Evolutionary conservation across 139 green algal species (phyloP), one percentile per base, ranked within the genome.

Genomic region (Coelastrella sp.): DNA sequence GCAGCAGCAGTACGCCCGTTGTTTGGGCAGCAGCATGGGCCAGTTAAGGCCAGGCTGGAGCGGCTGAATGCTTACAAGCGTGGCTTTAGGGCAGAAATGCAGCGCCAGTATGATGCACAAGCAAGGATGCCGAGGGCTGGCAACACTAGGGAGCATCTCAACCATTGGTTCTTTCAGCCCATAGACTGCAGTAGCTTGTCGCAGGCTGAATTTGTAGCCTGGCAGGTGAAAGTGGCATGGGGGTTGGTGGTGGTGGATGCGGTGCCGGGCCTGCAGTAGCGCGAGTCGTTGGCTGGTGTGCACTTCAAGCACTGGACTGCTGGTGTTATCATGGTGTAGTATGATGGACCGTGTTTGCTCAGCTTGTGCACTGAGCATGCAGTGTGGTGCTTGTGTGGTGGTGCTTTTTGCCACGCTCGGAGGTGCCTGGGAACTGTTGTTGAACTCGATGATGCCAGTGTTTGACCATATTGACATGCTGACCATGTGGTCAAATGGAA

Each of bases 91-190:
- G 75, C 75, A 58, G 75, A 81, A 22, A 60, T 81, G 75, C 75
- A 81, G 75, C 75, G 75, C 7, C 75, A 81, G 75, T 81, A 60
- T 81, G 75, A 81, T 58, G 75, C 75, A 59, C 75, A 81, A 32
- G 22, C 23, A 59, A 7, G 5, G 7, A 22, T 81, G 22, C 22
- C 75, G 7, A 81, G 22, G 75, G 58, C n/a, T 81, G 75, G 75
- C 32, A 22, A 81, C 75, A 81, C 75, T 14, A 8, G 7, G 8
- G 75, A 58, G 7, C n/a, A 58, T 8, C 22, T 81, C 7, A 57
- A 58, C 23, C 8, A 22, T 32, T 81, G 75, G 75, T 81, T 81
- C 23, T 81, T 59, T 81, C n/a, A 81, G 75, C 75, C 75, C 19
- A 22, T 81, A 5, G 75, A 81, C 13, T 81, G 75, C 75, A 59